phyloP scores from a whole-genome alignment of 1,139 yeast genomes.

The Pichia sp. region DNA sequence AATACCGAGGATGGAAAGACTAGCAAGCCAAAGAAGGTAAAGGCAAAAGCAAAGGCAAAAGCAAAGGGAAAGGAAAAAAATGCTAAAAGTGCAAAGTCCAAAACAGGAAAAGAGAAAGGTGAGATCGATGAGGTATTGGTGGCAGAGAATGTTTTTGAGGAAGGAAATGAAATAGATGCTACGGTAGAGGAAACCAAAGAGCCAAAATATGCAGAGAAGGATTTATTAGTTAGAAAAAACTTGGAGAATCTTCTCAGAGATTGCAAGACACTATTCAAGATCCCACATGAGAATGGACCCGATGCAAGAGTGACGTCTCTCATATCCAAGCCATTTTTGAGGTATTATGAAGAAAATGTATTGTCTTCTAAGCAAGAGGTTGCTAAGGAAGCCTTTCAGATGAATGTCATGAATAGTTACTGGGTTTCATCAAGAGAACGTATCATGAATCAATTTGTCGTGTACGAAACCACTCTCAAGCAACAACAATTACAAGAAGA shows the following conservation, averaged over 20 bases:
- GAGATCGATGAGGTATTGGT: not conserved
- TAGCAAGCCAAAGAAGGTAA: not conserved
- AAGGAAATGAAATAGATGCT: not conserved
- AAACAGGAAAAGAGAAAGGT: not conserved
- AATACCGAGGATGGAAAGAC: not conserved
- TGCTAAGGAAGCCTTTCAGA: slow-evolving; percentile 70
- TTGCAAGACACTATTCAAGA: slow-evolving; percentile 40
- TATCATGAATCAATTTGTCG: slow-evolving; percentile 79
- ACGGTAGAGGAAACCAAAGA: not conserved
- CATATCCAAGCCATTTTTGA: slow-evolving; percentile 67
- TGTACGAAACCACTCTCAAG: slow-evolving; percentile 29
- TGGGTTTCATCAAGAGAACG: slow-evolving; percentile 92
- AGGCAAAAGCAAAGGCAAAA: not conserved
- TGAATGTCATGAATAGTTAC: slow-evolving; percentile 78
- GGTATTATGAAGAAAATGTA: slow-evolving; percentile 66
- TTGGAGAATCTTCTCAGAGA: slow-evolving; percentile 19
- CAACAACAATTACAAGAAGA: slow-evolving; percentile 20
- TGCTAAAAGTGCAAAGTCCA: not conserved
- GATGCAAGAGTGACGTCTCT: slow-evolving; percentile 67
- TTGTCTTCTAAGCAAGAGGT: slow-evolving; percentile 64
- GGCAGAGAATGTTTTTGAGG: not conserved
- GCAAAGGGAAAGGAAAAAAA: slow-evolving; percentile 3
- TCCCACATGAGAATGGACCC: slow-evolving; percentile 93
- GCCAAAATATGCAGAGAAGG: slow-evolving; percentile 5
- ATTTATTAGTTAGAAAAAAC: slow-evolving; percentile 8